Evolutionary conservation across 176 grass and related monocot genomes (phyloP), one percentile per base, ranked within the genome.

Genomic region (Elaeis guineensis): DNA sequence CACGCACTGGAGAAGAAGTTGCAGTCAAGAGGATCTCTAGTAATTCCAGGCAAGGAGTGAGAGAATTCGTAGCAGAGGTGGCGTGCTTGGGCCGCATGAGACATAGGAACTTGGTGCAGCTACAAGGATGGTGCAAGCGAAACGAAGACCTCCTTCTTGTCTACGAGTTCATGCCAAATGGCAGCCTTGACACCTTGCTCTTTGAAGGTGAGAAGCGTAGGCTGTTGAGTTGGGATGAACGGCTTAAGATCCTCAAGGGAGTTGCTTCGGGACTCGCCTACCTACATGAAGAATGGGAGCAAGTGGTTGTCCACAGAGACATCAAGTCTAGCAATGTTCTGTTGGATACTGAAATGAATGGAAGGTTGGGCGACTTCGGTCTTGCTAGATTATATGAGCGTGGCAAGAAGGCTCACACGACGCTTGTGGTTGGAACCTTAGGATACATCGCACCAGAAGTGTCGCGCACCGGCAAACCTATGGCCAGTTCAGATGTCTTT

Each of bases 11-110:
- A 35, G 52, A 55, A 30, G 49, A 55, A 21, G 65, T 67, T 3
- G 65, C 65, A 17, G 19, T 67, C 19, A 67, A 67, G n/a, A 67
- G 39, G 65, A 67, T 67, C 3, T 67, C 65, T 2, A 55, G 52
- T 32, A 67, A 54, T n/a, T 67, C 65, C 17, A 25, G 4, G 6
- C 61, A 63, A 49, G 61, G 61, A 20, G 11, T 50, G 18, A 20
- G 61, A 49, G 61, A 63, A 35, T 63, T 63, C 35, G 48, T 63
- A 44, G 61, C 61, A 21, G 61, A 63, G 61, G 19, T 63, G 4
- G 19, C 61, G 4, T 49, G 61, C 49, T 50, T 63, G 49, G 61
- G 61, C 35, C 32, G 19, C 28, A 50, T 63, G 61, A 63, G 35
- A 4, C 61, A 63, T 19, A 20, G 61, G 32, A 44, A 63, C 19